Evolutionary conservation across 2,329 filamentous ascomycete species (phyloP).

Genomic region (Cladorrhinum sp.): DNA sequence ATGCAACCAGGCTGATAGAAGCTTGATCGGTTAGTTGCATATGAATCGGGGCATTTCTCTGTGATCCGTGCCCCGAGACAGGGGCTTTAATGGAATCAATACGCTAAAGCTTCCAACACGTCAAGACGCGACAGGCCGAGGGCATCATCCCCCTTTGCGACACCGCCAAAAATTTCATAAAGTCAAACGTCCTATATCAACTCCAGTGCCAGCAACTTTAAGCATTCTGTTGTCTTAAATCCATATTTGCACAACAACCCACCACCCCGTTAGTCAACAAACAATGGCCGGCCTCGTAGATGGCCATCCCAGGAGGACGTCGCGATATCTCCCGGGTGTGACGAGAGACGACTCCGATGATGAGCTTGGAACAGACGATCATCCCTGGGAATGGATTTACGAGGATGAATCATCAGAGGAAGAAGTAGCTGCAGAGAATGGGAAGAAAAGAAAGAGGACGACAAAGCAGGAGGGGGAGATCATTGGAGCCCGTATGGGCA

Average conservation of each 20-base stretch:
- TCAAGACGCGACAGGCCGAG: slow-evolving; percentile 4
- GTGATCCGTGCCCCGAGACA: neutral
- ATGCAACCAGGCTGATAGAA: neutral
- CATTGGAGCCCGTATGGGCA: slow-evolving; percentile 77
- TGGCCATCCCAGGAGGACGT: slow-evolving; percentile 9
- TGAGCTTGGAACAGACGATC: slow-evolving; percentile 71
- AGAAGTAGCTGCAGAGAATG: slow-evolving; percentile 6
- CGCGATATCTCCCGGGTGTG: slow-evolving; percentile 49
- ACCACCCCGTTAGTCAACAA: neutral
- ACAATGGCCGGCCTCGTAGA: slow-evolving; percentile 18
- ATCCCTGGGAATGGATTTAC: slow-evolving; percentile 80
- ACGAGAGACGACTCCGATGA: slow-evolving; percentile 81
- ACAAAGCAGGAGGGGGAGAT: slow-evolving; percentile 50
- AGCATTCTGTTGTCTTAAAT: neutral
- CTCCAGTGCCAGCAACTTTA: neutral
- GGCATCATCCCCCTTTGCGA: slow-evolving; percentile 4
- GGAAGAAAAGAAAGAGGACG: slow-evolving; percentile 36
- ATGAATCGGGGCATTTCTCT: neutral
- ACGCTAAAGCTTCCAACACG: slow-evolving; percentile 12
- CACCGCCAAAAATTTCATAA: neutral
- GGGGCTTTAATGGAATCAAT: slow-evolving; percentile 12
- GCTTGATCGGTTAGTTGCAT: neutral
- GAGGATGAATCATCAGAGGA: slow-evolving; percentile 30
- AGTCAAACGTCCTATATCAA: neutral
- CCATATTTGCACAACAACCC: too few species aligned